Conservation (phyloP, 345 rosid genomes). For the Kandelia obovata region DNA sequence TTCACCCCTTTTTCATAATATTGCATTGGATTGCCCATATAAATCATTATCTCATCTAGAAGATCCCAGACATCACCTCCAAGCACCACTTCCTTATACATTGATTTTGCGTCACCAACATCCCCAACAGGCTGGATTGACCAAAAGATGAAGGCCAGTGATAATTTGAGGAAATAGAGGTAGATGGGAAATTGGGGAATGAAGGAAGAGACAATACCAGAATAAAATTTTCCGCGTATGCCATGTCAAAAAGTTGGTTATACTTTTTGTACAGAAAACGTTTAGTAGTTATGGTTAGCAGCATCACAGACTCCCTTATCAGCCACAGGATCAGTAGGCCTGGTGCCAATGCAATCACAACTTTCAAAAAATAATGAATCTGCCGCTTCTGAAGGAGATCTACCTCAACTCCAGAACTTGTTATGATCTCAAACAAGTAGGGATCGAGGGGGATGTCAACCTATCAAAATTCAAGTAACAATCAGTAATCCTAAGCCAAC, state of each 20-base stretch:
- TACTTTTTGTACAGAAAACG: conserved; percentile 87
- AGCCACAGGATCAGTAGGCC: conserved; percentile 79
- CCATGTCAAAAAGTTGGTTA: conserved; percentile 86
- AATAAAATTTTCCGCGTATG: conserved; percentile 86
- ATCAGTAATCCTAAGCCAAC: conserved; percentile 16
- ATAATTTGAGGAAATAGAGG: conserved; percentile 18
- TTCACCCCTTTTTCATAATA: conserved; percentile 79
- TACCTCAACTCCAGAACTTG: conserved; percentile 87
- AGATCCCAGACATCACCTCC: conserved; percentile 99
- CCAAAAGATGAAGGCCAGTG: conserved; percentile 10
- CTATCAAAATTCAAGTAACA: conserved; percentile 36
- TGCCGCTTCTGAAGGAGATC: conserved; percentile 93
- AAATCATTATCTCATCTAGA: conserved; percentile 90
- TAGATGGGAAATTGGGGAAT: not conserved
- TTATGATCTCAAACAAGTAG: conserved; percentile 72
- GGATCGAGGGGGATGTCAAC: conserved; percentile 96
- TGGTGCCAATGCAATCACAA: conserved; percentile 69
- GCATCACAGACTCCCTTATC: conserved; percentile 75
- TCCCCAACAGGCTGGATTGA: conserved; percentile 84
- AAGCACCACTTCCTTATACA: conserved; percentile 86
- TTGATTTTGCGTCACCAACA: conserved; percentile 80
- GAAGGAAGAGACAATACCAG: conserved; percentile 48
- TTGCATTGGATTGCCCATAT: conserved; percentile 92
- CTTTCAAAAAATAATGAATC: conserved; percentile 88
- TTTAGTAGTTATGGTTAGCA: conserved; percentile 66